A percentile compares a stretch with the other conserved stretches of the same genome.
Evolutionary conservation across 2,329 filamentous ascomycete species (phyloP).

Genomic region (Dactylellina leptospora): DNA sequence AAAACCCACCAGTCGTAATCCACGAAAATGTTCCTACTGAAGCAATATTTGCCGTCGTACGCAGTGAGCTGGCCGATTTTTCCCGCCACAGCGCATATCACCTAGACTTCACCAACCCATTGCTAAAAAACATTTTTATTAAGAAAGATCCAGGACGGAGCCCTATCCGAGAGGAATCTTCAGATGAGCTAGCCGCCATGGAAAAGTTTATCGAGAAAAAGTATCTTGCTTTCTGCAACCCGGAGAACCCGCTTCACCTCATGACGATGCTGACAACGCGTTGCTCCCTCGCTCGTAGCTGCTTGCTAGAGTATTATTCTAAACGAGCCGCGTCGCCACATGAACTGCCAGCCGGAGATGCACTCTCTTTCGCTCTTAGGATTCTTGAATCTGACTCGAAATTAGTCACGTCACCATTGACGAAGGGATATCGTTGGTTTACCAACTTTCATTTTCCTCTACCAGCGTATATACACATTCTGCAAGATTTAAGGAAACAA

Average conservation of each 20-base stretch:
- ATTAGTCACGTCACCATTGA: constrained; percentile 27
- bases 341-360: background rate
- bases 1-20: constrained; percentile 1
- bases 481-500: constrained; percentile 63
- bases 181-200: constrained; percentile 58
- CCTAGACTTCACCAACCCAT: constrained; percentile 64
- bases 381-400: constrained; percentile 51
- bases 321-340: constrained; percentile 5
- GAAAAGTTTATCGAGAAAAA: constrained; percentile 57
- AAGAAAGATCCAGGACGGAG: background rate
- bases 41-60: constrained; percentile 62
- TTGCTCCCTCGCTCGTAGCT: constrained; percentile 59
- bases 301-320: constrained; percentile 59
- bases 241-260: constrained; percentile 60
- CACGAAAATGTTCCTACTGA: constrained; percentile 60
- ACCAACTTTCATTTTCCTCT: constrained; percentile 70
- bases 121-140: constrained; percentile 56
- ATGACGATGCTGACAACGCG: constrained; percentile 61
- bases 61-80: constrained; percentile 62
- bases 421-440: constrained; percentile 68
- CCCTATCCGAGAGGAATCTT: constrained; percentile 12
- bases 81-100: constrained; percentile 61
- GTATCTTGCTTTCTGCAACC: constrained; percentile 58
- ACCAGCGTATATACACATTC: constrained; percentile 70
- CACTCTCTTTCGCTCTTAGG: constrained; percentile 57